Conservation (phyloP, 495 filamentous ascomycete genomes). For the Bryoglossum gracile region DNA sequence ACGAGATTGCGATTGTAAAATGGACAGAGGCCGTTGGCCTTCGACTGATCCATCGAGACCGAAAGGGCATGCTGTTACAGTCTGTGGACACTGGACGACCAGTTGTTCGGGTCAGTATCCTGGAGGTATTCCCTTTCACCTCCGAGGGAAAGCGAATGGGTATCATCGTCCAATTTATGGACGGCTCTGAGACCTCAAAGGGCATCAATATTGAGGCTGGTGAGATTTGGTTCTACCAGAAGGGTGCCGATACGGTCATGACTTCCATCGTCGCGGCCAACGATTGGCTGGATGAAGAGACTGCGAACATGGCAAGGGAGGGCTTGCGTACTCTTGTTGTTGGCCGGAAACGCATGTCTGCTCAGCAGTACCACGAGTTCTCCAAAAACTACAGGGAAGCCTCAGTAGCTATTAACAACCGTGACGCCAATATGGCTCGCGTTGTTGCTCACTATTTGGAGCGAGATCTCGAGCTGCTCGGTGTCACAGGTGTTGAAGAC, state of each 20-base stretch:
- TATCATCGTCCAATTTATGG: conserved; percentile 79
- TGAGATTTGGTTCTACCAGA: conserved; percentile 98
- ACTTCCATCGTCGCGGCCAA: conserved; percentile 84
- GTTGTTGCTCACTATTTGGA: conserved; percentile 80
- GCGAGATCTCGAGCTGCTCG: conserved; percentile 80
- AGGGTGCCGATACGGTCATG: conserved; percentile 98
- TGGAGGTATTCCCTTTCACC: conserved; percentile 96
- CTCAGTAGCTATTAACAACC: conserved; percentile 65
- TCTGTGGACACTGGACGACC: conserved; percentile 66
- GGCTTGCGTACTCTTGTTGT: conserved; percentile 92
- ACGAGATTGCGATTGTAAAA: conserved; percentile 95
- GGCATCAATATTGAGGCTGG: conserved; percentile 32
- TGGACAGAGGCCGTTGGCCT: conserved; percentile 94
- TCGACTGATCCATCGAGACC: conserved; percentile 76
- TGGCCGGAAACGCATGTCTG: conserved; percentile 72
- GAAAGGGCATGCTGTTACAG: conserved; percentile 73
- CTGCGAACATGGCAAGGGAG: conserved; percentile 96
- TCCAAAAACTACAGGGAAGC: conserved; percentile 67
- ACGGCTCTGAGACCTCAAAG: conserved; percentile 39
- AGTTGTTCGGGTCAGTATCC: conserved; percentile 80
- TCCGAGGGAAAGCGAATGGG: conserved; percentile 98
- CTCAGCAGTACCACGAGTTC: conserved; percentile 73
- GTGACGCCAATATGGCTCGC: conserved; percentile 73
- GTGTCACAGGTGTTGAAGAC: conserved; percentile 96
- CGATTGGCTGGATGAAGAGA: conserved; percentile 98